Base-by-base conservation (phyloP, 768 basidiomycete species). In the Boletus coccyginus region DNA sequence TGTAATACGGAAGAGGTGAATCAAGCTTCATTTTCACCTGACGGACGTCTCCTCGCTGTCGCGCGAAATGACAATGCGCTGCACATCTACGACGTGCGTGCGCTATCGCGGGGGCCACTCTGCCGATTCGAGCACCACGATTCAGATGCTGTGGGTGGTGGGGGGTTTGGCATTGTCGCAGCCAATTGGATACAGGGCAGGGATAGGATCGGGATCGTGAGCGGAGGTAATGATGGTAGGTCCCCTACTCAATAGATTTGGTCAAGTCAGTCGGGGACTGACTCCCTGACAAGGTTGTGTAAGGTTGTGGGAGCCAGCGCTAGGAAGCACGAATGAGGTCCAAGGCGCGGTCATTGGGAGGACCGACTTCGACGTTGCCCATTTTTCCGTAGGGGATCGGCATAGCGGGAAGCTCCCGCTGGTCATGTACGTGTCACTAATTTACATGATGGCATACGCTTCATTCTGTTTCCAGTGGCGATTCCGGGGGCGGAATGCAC, bases 221-320 rank as follows among this genome's bases (percentile, higher is more conserved):
- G 81, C 10, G 86, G 83, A 5, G 86, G 87, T 0, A 74, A 79
- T 36, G 87, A 90, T 64, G 87, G 87, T 87, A 58, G 53, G 79
- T 63, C 46, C 12, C 42, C 14, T 21, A 38, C 43, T 17, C 43
- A 32, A 44, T 19, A 6, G 7, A 43, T 21, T 42, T 16, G 14
- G 38, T 39, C 41, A 6, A 27, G 24, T 35, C 33, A 42, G 45
- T 46, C 44, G 46, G 16, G 19, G 14, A 35, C 46, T 67, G 36
- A 58, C 31, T 31, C 41, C 43, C 35, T 56, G 42, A 43, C 41
- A 63, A 88, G 87, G 87, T n/a, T 87, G 85, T 63, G 78, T 90
- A 11, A 77, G 87, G 29, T 60, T 87, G 36, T 90, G 87, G 87
- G 80, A 88, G 62, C 78, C 84, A 7, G 69, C 73, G 27, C 64